phyloP scores from a whole-genome alignment of 768 basidiomycete genomes.

The Russula sp. region DNA sequence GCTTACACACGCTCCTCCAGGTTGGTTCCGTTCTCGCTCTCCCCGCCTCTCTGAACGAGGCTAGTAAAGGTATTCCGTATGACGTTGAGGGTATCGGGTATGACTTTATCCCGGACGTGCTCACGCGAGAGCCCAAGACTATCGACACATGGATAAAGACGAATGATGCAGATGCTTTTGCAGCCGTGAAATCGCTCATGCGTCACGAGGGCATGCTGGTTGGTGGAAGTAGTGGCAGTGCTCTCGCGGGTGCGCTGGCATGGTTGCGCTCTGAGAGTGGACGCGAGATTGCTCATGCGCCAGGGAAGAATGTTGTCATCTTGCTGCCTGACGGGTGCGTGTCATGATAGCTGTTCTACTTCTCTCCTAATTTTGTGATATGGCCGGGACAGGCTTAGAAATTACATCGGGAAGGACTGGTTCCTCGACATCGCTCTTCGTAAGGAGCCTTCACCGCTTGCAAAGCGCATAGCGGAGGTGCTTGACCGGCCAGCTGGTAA shows the following conservation, averaged over 20 bases:
- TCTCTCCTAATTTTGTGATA: background rate
- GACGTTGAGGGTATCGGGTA: conserved; percentile 96
- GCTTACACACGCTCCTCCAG: conserved; percentile 31
- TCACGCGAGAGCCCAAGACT: conserved; percentile 51
- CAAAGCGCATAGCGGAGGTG: conserved; percentile 39
- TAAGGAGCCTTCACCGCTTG: conserved; percentile 46
- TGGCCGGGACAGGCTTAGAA: conserved; percentile 55
- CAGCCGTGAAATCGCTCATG: conserved; percentile 68
- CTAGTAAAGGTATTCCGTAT: conserved; percentile 48
- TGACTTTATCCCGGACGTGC: conserved; percentile 84
- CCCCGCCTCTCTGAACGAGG: conserved; percentile 56
- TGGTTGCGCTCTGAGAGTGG: conserved; percentile 76
- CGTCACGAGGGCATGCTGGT: conserved; percentile 81
- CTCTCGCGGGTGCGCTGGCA: conserved; percentile 64
- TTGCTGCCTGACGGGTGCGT: conserved; percentile 85
- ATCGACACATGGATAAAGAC: conserved; percentile 86
- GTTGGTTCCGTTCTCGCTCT: conserved; percentile 82
- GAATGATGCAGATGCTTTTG: conserved; percentile 72
- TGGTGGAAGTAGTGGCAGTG: conserved; percentile 90
- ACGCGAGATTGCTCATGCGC: conserved; percentile 47
- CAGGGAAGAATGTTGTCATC: conserved; percentile 82
- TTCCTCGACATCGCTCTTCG: conserved; percentile 65
- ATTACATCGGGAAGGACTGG: conserved; percentile 94
- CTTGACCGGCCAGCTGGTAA: conserved; percentile 23
- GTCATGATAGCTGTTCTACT: background rate